Evolutionary conservation across 768 basidiomycete genomes (phyloP).

Genomic region (Sarcodon sp.): DNA sequence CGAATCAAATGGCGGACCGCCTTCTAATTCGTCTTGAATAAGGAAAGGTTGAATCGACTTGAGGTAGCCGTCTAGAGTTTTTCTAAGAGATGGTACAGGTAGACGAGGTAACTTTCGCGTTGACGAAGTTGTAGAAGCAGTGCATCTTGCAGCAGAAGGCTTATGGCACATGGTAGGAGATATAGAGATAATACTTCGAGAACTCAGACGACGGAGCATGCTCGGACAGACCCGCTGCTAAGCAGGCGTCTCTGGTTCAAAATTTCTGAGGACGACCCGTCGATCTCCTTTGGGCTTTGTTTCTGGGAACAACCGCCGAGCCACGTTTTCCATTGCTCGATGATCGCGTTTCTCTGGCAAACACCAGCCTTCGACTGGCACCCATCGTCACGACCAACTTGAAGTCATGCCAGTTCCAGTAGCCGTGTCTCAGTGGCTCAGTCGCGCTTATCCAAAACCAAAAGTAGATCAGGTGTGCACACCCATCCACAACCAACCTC

Average conservation of each 20-base stretch:
- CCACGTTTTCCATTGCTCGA: too few relatives aligned
- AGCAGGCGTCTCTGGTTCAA: too few relatives aligned
- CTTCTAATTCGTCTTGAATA: slow-evolving; percentile 55
- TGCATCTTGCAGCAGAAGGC: too few relatives aligned
- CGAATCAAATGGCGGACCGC: slow-evolving; percentile 34
- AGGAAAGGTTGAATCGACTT: slow-evolving; percentile 70
- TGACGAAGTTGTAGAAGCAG: not conserved
- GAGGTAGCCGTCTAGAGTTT: slow-evolving; percentile 69
- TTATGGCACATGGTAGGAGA: too few relatives aligned
- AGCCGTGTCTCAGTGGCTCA: slow-evolving; percentile 38
- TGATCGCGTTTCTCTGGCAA: not conserved
- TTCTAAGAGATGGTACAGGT: slow-evolving; percentile 69
- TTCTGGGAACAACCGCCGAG: too few relatives aligned
- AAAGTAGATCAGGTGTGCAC: slow-evolving; percentile 44
- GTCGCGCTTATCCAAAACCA: slow-evolving; percentile 44
- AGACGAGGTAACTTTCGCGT: slow-evolving; percentile 42
- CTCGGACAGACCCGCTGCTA: too few relatives aligned
- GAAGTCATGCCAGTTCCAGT: slow-evolving; percentile 15
- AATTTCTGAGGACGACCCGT: too few relatives aligned
- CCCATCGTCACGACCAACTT: not conserved
- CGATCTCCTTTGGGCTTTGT: too few relatives aligned
- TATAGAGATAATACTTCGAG: too few relatives aligned
- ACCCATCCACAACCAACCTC: not conserved
- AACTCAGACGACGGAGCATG: too few relatives aligned
- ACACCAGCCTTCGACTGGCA: not conserved